A percentile compares a stretch with the other conserved stretches of the same genome.
Evolutionary conservation across 2,329 filamentous ascomycete species (phyloP).

Genomic region (Cercospora beticola): DNA sequence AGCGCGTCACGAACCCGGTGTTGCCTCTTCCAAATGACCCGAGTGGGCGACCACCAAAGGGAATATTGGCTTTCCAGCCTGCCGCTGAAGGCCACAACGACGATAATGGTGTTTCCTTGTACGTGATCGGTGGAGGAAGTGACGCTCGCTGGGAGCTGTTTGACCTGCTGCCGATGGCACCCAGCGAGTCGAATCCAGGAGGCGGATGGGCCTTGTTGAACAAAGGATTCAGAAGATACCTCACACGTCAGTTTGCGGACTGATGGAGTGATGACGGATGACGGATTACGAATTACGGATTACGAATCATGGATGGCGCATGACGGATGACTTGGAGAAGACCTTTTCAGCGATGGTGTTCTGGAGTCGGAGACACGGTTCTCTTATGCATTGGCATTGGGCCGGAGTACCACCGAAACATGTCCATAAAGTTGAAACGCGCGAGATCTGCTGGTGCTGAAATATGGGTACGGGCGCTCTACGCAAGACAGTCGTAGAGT

Average conservation of each 20-base stretch:
- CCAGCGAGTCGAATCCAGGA: slow-evolving; percentile 12
- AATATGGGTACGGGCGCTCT: background rate
- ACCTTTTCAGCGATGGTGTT: background rate
- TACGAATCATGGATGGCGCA: background rate
- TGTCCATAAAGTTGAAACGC: slow-evolving; percentile 15
- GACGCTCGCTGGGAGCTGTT: slow-evolving; percentile 40
- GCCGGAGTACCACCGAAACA: slow-evolving; percentile 6
- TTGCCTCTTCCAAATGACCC: slow-evolving; percentile 55
- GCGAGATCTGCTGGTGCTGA: background rate
- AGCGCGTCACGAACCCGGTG: slow-evolving; percentile 36
- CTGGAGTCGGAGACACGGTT: background rate
- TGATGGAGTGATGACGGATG: slow-evolving; percentile 18
- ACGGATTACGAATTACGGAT: background rate
- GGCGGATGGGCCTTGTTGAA: slow-evolving; percentile 32
- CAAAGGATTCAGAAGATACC: slow-evolving; percentile 36
- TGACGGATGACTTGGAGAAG: background rate
- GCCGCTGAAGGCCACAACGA: slow-evolving; percentile 21
- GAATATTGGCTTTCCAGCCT: slow-evolving; percentile 73
- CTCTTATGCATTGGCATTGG: background rate
- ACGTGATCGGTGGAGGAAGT: slow-evolving; percentile 38
- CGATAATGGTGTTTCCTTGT: slow-evolving; percentile 31
- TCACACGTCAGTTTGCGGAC: slow-evolving; percentile 38
- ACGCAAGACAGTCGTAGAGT: background rate
- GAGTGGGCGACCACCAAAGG: slow-evolving; percentile 67
- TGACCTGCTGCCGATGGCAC: slow-evolving; percentile 28